Conservation (phyloP, 768 basidiomycete species). For the Suillus alpinus region DNA sequence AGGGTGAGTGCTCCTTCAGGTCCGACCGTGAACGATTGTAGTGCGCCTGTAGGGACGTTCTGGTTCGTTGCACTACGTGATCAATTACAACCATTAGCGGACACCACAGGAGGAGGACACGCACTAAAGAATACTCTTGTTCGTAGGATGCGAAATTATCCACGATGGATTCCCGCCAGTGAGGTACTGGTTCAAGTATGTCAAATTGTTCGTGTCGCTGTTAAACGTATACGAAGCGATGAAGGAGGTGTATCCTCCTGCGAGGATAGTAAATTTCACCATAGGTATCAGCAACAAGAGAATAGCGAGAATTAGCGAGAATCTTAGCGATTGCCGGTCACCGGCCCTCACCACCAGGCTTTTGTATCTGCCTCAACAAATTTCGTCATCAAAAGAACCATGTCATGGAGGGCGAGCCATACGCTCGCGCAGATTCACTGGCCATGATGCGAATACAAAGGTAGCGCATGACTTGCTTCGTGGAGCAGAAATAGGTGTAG, state of each 20-base stretch:
- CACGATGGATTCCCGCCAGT: conserved; percentile 53
- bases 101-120: conserved; percentile 17
- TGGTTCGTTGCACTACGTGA: conserved; percentile 58
- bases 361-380: neutral
- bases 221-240: conserved; percentile 65
- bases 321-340: neutral
- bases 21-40: conserved; percentile 59
- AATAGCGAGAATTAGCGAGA: neutral
- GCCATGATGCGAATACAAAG: neutral
- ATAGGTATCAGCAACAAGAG: conserved; percentile 30
- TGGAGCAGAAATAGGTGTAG: neutral
- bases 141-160: conserved; percentile 55
- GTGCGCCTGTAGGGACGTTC: conserved; percentile 31
- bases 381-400: neutral
- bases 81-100: neutral
- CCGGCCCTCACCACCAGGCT: neutral
- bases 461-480: conserved; percentile 4
- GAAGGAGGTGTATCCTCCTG: conserved; percentile 61
- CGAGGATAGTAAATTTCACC: conserved; percentile 68
- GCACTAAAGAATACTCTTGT: conserved; percentile 61
- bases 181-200: conserved; percentile 42
- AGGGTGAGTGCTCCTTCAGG: conserved; percentile 42
- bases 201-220: conserved; percentile 44
- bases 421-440: neutral
- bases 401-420: neutral